Evolutionary conservation across 768 basidiomycete species (phyloP), one percentile per base, ranked within the genome.

Genomic region (Cyclocybe cylindracea): DNA sequence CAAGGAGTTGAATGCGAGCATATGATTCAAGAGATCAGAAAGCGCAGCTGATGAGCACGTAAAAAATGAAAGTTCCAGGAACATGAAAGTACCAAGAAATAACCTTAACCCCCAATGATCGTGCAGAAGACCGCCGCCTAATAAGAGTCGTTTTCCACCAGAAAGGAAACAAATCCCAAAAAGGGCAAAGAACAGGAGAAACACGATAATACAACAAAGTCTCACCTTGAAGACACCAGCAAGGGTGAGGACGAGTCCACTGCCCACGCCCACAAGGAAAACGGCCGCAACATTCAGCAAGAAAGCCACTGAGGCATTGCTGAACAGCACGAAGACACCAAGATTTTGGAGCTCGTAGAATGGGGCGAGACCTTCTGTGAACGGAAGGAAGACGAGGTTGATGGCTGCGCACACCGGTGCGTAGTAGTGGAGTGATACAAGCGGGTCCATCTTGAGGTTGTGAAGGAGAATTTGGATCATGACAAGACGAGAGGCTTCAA

Each of bases 381-480:
- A 91, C 6, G 94, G 94, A 14, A 98, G 70, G 56, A 96, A 76
- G 48, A 82, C 66, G 18, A 93, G 80, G 69, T 97, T 98, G 75
- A 98, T 90, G 54, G 76, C 67, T 0, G 96, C 94, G 68, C 96
- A 98, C 46, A 98, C 91, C 10, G 94, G 94, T 8, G 95, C 94
- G 65, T 94, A 97, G 75, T 96, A 98, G 75, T 98, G 91, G 46
- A 98, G 71, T 5, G 94, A 97, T 16, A 94, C 91, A 5, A 98
- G 82, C 0, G 96, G 96, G 64, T 97, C 94, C 95, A 98, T 98
- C 74, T 97, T 97, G 63, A 97, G 74, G 35, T 94, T 94, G 64
- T 97, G 93, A 0, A 98, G 77, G 37, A 98, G 84, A 46, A 95
- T 84, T 67, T 98, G 91, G 54, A 98, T 98, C 85, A 97, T 94